Percentiles rank a stretch among this genome's conserved stretches.
Evolutionary conservation across 495 filamentous ascomycete species (phyloP).

Genomic region (Aspergillus bridgeri): DNA sequence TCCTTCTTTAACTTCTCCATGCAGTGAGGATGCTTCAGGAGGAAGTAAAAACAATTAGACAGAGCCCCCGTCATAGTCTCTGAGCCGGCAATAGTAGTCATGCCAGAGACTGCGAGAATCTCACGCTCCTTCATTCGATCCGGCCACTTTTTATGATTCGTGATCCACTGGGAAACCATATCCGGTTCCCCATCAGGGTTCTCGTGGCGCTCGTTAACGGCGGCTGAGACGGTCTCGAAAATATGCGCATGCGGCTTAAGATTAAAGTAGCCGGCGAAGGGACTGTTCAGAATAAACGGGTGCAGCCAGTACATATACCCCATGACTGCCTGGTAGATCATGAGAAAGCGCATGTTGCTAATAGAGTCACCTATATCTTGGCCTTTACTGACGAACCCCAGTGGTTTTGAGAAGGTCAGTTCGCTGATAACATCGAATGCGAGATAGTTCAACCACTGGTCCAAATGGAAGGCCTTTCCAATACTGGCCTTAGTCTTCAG

Average conservation of each 20-base stretch:
- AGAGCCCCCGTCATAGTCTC: slow-evolving; percentile 42
- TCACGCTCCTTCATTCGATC: slow-evolving; percentile 41
- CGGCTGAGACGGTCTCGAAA: slow-evolving; percentile 37
- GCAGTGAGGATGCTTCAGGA: slow-evolving; percentile 29
- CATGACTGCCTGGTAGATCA: slow-evolving; percentile 33
- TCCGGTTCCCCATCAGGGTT: slow-evolving; percentile 37
- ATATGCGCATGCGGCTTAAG: slow-evolving; percentile 40
- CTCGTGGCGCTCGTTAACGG: slow-evolving; percentile 37
- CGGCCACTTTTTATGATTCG: slow-evolving; percentile 30
- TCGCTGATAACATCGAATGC: slow-evolving; percentile 46
- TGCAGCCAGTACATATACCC: slow-evolving; percentile 41
- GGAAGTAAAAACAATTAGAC: slow-evolving; percentile 37
- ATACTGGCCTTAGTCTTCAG: slow-evolving; percentile 24
- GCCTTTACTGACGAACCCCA: slow-evolving; percentile 41
- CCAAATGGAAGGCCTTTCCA: slow-evolving; percentile 32
- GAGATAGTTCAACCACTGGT: slow-evolving; percentile 46
- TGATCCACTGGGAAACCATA: slow-evolving; percentile 46
- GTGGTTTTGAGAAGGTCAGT: slow-evolving; percentile 37
- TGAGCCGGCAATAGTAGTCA: slow-evolving; percentile 41
- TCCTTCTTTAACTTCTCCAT: slow-evolving; percentile 31
- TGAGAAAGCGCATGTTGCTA: slow-evolving; percentile 33
- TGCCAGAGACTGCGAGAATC: slow-evolving; percentile 34
- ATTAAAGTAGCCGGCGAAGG: slow-evolving; percentile 35
- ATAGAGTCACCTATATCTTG: slow-evolving; percentile 43
- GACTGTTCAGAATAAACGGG: slow-evolving; percentile 38